Base-by-base conservation (phyloP, 257 asterid species). In the Solanum virginianum region DNA sequence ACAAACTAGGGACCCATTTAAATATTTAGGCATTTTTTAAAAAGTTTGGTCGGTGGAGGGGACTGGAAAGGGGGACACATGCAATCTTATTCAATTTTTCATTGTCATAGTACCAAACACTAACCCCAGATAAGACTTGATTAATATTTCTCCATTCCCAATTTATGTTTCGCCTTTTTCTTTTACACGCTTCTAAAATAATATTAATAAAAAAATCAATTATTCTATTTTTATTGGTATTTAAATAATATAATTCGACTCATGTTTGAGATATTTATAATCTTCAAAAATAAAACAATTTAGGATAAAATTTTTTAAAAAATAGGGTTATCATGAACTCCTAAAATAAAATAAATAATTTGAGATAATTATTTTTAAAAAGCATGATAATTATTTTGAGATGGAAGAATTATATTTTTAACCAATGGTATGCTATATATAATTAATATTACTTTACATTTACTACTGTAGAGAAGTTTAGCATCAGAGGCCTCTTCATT, bases 11-110 rank as follows among this genome's bases (percentile, higher is more conserved):
- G 82, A 24, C 82, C 82, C 63, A 75, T 14, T 24, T 24, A 75
- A 7, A 13, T 24, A 77, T 24, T 24, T 74, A 47, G 5, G 11
- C 4, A 51, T 49, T 55, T 56, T 59, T 81, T 72, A 81, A 13
- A 16, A 43, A 45, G 36, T 18, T 81, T 84, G 89, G 89, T 86
- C 90, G 90, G 87, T 74, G 89, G 83, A 84, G 87, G 81, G 88
- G 88, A 45, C 6, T 20, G 55, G 32, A 32, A 43, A 49, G 54
- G 56, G 56, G 45, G 53, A 20, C 79, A 22, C 71, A 60, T 47
- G 53, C 53, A 82, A 71, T 32, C 74, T 59, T 22, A 60, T 77
- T 49, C 43, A 77, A 53, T 51, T 51, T 24, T 45, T 51, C 82
- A 24, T 49, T 77, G 63, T 24, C 9, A 24, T 77, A 49, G 5